Base-by-base conservation (phyloP, 495 filamentous ascomycete species). In the Pyronema omphalodes region DNA sequence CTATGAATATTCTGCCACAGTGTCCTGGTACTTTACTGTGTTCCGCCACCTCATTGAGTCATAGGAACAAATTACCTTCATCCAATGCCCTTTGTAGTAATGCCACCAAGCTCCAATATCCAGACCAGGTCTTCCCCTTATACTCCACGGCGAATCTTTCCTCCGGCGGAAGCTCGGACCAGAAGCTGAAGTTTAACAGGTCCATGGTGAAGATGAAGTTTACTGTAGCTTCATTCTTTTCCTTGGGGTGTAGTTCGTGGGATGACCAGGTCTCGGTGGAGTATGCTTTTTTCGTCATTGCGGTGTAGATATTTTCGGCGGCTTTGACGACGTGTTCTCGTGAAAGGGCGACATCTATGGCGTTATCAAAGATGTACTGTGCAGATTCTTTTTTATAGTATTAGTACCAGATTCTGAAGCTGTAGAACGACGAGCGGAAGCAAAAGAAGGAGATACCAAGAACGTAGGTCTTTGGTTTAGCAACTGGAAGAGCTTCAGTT, bases 201-300 rank as follows among this genome's bases (percentile, higher is more conserved):
- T 98, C 91, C 86, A 96, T 93, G 11, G 83, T 83, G 66, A 98
- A 95, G 47, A 98, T 87, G 62, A 96, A 95, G 57, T 86, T 78
- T 9, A 94, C 77, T 0, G 84, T 84, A 37, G 68, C 76, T 60
- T 84, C 80, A 61, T 91, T 77, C 55, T 83, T 84, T 9, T 75
- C 56, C 58, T 87, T 79, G 9, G 91, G 91, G 62, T 98, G 91
- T n/a, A 96, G 69, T 58, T 89, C 85, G 67, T 94, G 89, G 53
- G 79, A 71, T 6, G 84, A 79, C 91, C 91, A 98, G 5, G 76
- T 82, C 52, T 79, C 77, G 0, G 84, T 84, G 7, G 83, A 88
- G 70, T 91, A 98, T 14, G 72, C 67, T 57, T 86, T 88, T 68
- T 81, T 72, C 66, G 86, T 76, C 84, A 98, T 95, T 65, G 82